phyloP scores from a whole-genome alignment of 345 rosid genomes.

The Pugionium cornutum region DNA sequence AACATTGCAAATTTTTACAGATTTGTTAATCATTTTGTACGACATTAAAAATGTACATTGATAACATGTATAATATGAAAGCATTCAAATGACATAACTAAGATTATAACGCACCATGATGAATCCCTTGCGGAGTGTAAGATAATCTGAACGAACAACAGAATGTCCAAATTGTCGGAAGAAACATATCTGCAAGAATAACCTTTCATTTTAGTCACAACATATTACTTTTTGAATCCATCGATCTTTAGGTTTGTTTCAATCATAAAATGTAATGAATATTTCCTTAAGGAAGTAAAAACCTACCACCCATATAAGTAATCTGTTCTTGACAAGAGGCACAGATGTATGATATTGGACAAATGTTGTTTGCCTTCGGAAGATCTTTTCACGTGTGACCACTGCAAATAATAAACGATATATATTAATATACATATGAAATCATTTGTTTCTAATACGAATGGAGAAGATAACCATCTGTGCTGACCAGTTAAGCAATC shows the following conservation, averaged over 20 bases:
- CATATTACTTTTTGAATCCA: not conserved
- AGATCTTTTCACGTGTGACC: conserved; percentile 47
- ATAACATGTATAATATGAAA: not conserved
- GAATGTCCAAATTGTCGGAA: conserved; percentile 84
- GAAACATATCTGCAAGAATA: conserved; percentile 74
- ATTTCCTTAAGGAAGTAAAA: not conserved
- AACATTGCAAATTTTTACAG: not conserved
- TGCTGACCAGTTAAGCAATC: conserved; percentile 63
- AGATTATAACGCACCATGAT: conserved; percentile 54
- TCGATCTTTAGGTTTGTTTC: not conserved
- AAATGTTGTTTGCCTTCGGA: conserved; percentile 78
- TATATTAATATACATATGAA: not conserved
- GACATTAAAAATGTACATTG: not conserved
- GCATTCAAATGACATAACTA: not conserved
- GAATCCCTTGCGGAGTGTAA: conserved; percentile 86
- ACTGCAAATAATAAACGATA: conserved; percentile 43
- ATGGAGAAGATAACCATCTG: not conserved
- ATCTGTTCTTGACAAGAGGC: conserved; percentile 56
- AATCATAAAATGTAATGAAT: not conserved
- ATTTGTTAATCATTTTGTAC: not conserved
- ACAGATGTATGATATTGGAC: conserved; percentile 63
- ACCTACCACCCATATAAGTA: conserved; percentile 83
- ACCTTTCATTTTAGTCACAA: not conserved
- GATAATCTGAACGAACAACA: conserved; percentile 86
- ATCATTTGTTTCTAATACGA: not conserved